phyloP scores from a whole-genome alignment of 306 rosid species.

The Lupinus albus region DNA sequence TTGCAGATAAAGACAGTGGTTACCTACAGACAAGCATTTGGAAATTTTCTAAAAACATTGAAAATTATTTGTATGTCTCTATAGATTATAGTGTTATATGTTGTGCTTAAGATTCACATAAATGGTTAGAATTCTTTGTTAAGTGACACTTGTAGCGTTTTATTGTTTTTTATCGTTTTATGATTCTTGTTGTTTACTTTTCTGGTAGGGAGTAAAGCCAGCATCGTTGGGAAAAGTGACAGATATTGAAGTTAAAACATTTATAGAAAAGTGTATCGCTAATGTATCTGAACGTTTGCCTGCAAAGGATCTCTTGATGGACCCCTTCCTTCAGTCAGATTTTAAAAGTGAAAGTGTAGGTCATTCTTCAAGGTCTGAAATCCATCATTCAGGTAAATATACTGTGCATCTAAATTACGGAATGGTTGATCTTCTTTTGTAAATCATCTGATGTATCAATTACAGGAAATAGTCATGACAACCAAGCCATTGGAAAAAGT shows the following conservation, averaged over 20 bases:
- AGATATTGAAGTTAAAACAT: constrained; percentile 67
- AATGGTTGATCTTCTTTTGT: constrained; percentile 29
- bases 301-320: constrained; percentile 81
- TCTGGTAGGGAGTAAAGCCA: constrained; percentile 87
- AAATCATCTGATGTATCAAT: constrained; percentile 43
- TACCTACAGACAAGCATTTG: not conserved
- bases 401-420: constrained; percentile 20
- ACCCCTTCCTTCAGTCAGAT: constrained; percentile 78
- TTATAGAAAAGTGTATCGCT: constrained; percentile 85
- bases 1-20: not conserved
- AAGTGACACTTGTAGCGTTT: constrained; percentile 9
- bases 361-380: constrained; percentile 47
- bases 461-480: constrained; percentile 51
- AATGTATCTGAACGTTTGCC: constrained; percentile 75
- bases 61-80: not conserved
- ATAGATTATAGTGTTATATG: constrained; percentile 25
- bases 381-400: constrained; percentile 50
- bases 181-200: constrained; percentile 38
- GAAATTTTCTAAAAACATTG: constrained; percentile 12
- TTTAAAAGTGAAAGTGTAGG: constrained; percentile 55
- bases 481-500: constrained; percentile 40
- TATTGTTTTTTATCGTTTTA: constrained; percentile 6
- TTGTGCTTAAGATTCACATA: constrained; percentile 31
- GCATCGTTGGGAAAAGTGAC: constrained; percentile 84
- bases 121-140: constrained; percentile 31